phyloP scores from a whole-genome alignment of 2,329 filamentous ascomycete species.

The Lecanicillium sp. region DNA sequence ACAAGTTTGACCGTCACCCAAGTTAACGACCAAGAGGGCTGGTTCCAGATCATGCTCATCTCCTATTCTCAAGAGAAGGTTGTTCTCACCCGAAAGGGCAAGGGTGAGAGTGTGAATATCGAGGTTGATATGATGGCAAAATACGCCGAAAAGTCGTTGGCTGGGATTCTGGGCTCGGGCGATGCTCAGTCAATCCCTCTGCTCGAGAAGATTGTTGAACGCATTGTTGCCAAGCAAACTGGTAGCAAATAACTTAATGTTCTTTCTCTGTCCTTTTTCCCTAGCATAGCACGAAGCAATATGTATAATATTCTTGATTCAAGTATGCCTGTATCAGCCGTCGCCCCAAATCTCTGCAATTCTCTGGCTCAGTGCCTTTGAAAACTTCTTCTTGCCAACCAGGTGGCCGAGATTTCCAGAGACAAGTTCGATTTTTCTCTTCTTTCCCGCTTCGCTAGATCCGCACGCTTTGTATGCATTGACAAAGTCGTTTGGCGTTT shows the following conservation, averaged over 20 bases:
- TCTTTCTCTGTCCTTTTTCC: too few species aligned
- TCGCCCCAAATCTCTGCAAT: constrained; percentile 67
- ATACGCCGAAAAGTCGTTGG: constrained; percentile 83
- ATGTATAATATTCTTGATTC: background rate
- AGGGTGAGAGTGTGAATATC: constrained; percentile 78
- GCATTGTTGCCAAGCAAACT: constrained; percentile 57
- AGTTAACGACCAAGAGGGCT: constrained; percentile 70
- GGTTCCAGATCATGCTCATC: constrained; percentile 97
- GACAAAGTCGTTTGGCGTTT: constrained; percentile 63
- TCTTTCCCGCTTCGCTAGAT: constrained; percentile 37
- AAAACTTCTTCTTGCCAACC: constrained; percentile 61
- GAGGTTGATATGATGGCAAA: constrained; percentile 87
- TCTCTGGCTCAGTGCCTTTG: constrained; percentile 55
- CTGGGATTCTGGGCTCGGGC: constrained; percentile 54
- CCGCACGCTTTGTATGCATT: constrained; percentile 56
- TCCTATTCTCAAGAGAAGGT: constrained; percentile 92
- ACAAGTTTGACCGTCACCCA: constrained; percentile 87
- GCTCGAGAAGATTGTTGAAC: constrained; percentile 64
- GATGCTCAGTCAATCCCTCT: constrained; percentile 45
- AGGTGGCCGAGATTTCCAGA: constrained; percentile 46
- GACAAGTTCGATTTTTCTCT: constrained; percentile 53
- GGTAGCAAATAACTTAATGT: background rate
- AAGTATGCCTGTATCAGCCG: constrained; percentile 18
- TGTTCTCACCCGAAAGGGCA: constrained; percentile 68
- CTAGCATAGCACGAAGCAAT: too few species aligned